phyloP scores from a whole-genome alignment of 441 rosid genomes.

The Mallotus repandus region DNA sequence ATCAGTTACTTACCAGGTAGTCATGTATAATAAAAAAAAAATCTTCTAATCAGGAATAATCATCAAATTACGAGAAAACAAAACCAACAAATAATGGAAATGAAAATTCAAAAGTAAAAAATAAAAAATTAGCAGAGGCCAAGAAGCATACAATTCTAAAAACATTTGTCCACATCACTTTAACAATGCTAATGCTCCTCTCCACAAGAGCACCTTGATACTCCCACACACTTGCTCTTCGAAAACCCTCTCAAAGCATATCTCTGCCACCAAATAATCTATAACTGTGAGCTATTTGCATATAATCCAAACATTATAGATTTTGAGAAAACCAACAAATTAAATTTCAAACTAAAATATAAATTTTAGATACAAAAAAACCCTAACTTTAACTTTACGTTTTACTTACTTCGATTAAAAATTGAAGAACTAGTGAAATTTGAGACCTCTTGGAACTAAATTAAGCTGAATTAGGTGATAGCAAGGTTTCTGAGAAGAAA shows the following conservation, averaged over 20 bases:
- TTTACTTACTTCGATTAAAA: background rate
- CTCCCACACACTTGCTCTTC: conserved; percentile 4
- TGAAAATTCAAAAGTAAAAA: background rate
- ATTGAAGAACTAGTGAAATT: background rate
- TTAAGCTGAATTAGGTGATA: background rate
- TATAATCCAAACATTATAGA: too few relatives aligned
- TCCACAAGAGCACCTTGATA: conserved; percentile 5
- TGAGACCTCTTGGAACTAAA: background rate
- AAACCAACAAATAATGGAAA: background rate
- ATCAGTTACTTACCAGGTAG: background rate
- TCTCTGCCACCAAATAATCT: background rate
- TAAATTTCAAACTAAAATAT: background rate
- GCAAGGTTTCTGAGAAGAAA: background rate
- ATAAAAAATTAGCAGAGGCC: background rate
- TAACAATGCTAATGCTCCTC: conserved; percentile 19
- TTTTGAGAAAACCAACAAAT: background rate
- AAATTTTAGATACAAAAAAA: background rate
- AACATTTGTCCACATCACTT: conserved; percentile 95
- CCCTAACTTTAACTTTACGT: background rate
- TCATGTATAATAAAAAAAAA: background rate
- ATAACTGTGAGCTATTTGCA: background rate
- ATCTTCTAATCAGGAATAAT: background rate
- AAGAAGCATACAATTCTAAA: conserved; percentile 70
- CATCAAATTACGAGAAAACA: background rate
- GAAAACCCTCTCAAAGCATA: conserved; percentile 9